Percentiles rank a stretch among this genome's conserved stretches.
Evolutionary conservation across 768 basidiomycete species (phyloP).

Genomic region (Termitomyces bulborhizus): DNA sequence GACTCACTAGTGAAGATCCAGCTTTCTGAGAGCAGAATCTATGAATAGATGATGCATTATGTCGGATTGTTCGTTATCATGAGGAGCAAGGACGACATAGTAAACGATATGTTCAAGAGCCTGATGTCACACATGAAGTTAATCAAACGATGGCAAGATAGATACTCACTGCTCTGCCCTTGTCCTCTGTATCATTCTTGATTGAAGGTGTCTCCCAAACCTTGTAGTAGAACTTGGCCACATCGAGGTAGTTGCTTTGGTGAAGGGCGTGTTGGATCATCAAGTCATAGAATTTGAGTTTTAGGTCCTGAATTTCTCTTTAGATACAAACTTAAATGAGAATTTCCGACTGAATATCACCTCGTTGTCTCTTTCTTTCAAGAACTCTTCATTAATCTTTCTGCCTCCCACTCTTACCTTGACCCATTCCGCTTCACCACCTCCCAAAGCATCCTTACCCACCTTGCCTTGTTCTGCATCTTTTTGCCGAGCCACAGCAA

Average conservation of each 20-base stretch:
- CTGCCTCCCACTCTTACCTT: constrained; percentile 88
- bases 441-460: constrained; percentile 55
- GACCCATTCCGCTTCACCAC: constrained; percentile 88
- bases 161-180: constrained; percentile 56
- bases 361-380: constrained; percentile 86
- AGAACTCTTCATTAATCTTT: constrained; percentile 90
- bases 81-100: constrained; percentile 88
- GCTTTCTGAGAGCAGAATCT: constrained; percentile 73
- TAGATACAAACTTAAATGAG: background rate
- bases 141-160: constrained; percentile 1
- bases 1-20: constrained; percentile 79
- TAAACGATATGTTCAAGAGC: constrained; percentile 93
- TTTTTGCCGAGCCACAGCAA: constrained; percentile 70
- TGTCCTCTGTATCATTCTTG: constrained; percentile 71
- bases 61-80: constrained; percentile 96
- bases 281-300: constrained; percentile 92
- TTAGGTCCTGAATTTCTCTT: constrained; percentile 63
- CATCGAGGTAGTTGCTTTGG: constrained; percentile 81
- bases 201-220: constrained; percentile 97
- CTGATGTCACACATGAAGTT: constrained; percentile 30
- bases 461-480: constrained; percentile 61
- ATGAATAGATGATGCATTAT: constrained; percentile 85
- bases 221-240: constrained; percentile 92
- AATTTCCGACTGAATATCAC: constrained; percentile 32
- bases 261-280: constrained; percentile 95